A percentile compares a stretch with the other conserved stretches of the same genome.
Conservation (phyloP, 2,329 filamentous ascomycete genomes). For the Phoma sp. region DNA sequence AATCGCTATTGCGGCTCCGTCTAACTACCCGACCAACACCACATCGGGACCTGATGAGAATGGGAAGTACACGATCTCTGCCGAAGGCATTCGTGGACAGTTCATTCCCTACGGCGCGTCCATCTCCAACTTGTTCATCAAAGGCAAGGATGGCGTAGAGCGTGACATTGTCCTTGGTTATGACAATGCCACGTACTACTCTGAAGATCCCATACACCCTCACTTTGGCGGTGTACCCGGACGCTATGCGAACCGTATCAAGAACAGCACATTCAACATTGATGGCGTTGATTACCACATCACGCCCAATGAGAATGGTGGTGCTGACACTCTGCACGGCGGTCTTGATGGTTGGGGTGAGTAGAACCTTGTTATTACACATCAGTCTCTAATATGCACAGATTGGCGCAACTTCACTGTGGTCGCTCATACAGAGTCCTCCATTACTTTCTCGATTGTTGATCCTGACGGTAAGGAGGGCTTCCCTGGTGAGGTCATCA, state of each 20-base stretch:
- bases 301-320: slow-evolving; percentile 63
- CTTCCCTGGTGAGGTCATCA: slow-evolving; percentile 78
- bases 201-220: slow-evolving; percentile 67
- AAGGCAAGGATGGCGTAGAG: slow-evolving; percentile 70
- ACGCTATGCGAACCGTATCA: slow-evolving; percentile 81
- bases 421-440: slow-evolving; percentile 67
- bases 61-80: slow-evolving; percentile 73
- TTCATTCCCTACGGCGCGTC: slow-evolving; percentile 79
- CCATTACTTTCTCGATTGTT: slow-evolving; percentile 76
- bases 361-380: neutral
- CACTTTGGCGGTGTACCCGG: slow-evolving; percentile 77
- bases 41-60: slow-evolving; percentile 45
- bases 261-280: slow-evolving; percentile 74
- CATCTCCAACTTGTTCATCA: slow-evolving; percentile 73
- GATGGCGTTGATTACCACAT: slow-evolving; percentile 67
- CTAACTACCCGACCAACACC: slow-evolving; percentile 29
- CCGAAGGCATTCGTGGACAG: slow-evolving; percentile 68
- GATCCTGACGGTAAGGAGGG: slow-evolving; percentile 76
- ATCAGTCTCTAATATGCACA: neutral
- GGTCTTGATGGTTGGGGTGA: slow-evolving; percentile 71
- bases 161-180: slow-evolving; percentile 76
- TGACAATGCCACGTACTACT: slow-evolving; percentile 77
- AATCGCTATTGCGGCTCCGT: slow-evolving; percentile 37
- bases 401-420: slow-evolving; percentile 77
- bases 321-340: slow-evolving; percentile 69